A percentile compares a stretch with the other conserved stretches of the same genome.
These are phyloP conservation scores for Craspedostauros australis DNA, from an alignment of 108 stramenopile genomes.

Conservation along the genomic window DNA sequence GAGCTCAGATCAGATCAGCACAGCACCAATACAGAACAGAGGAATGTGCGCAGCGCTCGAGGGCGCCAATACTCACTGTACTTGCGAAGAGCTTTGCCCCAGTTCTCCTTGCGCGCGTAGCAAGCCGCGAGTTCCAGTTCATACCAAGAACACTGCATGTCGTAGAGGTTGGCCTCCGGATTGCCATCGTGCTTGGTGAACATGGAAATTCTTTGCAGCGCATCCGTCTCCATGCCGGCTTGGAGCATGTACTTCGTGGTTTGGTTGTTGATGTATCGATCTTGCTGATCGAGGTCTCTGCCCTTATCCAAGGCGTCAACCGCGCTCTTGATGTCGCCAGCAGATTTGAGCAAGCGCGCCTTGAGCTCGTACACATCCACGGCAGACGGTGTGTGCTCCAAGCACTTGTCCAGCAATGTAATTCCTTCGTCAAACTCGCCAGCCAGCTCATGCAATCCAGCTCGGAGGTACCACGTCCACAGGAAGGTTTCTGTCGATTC, in stretches of 20 bases:
- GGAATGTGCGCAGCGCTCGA: no score
- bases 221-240: slow-evolving; percentile 79
- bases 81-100: slow-evolving; percentile 78
- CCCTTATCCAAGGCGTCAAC: slow-evolving; percentile 85
- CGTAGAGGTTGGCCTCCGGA: slow-evolving; percentile 87
- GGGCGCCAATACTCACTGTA: slow-evolving; percentile 58
- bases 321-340: slow-evolving; percentile 79
- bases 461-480: slow-evolving; percentile 85
- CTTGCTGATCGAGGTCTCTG: slow-evolving; percentile 88
- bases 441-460: slow-evolving; percentile 72
- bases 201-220: slow-evolving; percentile 67
- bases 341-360: slow-evolving; percentile 79
- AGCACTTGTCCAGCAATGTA: slow-evolving; percentile 74
- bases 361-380: slow-evolving; percentile 89
- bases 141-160: slow-evolving; percentile 99
- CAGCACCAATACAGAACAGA: no score
- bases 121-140: slow-evolving; percentile 89
- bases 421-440: slow-evolving; percentile 75
- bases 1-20: no score
- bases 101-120: slow-evolving; percentile 44
- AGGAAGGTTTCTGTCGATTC: slow-evolving; percentile 62
- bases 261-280: slow-evolving; percentile 98
- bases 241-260: slow-evolving; percentile 93
- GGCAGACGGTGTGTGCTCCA: slow-evolving; percentile 87
- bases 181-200: slow-evolving; percentile 93